These are phyloP conservation scores for Circinella umbellata DNA, from an alignment of 371 early-diverging fungal species.

Conservation along the genomic window DNA sequence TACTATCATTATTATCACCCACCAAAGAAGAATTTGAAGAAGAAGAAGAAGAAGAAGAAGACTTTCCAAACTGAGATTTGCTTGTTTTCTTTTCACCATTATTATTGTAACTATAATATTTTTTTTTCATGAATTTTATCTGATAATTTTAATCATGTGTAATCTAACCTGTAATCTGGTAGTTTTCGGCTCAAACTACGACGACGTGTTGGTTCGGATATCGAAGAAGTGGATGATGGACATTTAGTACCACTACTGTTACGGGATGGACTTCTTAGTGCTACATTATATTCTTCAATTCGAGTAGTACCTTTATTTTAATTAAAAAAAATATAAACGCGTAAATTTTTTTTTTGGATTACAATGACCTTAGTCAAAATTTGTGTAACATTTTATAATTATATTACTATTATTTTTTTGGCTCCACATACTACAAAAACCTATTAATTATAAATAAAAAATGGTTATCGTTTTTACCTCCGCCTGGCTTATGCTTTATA, in stretches of 20 bases:
- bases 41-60: neutral
- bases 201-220: conserved; percentile 5
- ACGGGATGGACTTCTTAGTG: conserved; percentile 5
- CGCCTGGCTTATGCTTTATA: conserved; percentile 21
- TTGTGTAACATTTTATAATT: neutral
- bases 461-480: neutral
- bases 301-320: neutral
- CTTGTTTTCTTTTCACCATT: neutral
- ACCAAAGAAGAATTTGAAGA: no score
- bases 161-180: conserved; percentile 15
- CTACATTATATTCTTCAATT: neutral
- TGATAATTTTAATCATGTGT: no score
- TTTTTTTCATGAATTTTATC: no score
- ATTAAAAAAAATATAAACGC: neutral
- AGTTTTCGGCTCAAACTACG: neutral
- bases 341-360: neutral
- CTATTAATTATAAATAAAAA: neutral
- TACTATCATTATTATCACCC: neutral
- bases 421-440: no score
- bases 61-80: neutral
- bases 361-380: neutral
- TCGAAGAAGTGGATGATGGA: conserved; percentile 2
- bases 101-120: no score
- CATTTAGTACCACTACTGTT: conserved; percentile 1
- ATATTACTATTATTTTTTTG: no score